A percentile compares a stretch with the other conserved stretches of the same genome.
These are phyloP conservation scores for Trypanosoma conorhini DNA, from an alignment of 208 protist genomes.

Conservation along the genomic window DNA sequence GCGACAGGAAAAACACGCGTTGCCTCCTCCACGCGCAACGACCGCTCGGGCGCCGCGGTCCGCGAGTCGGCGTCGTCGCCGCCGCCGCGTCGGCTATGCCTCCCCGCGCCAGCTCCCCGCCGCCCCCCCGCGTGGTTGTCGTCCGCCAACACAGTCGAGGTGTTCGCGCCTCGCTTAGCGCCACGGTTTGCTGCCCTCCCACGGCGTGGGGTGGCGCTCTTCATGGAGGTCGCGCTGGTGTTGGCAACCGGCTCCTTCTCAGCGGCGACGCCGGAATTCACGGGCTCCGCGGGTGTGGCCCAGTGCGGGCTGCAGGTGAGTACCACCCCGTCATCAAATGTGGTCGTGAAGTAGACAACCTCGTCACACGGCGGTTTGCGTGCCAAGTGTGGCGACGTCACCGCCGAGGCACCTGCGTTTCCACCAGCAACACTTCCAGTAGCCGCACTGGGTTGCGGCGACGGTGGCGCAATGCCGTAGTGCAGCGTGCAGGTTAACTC, in stretches of 20 bases:
- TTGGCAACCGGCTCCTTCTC: neutral
- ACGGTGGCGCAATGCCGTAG: constrained; percentile 36
- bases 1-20: constrained; percentile 21
- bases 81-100: constrained; percentile 4
- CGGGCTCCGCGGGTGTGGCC: neutral
- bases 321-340: constrained; percentile 75
- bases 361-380: constrained; percentile 11
- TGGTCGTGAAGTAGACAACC: constrained; percentile 40
- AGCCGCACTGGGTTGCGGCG: neutral
- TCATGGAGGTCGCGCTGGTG: neutral
- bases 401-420: neutral
- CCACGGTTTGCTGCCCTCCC: neutral
- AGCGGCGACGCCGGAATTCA: neutral
- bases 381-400: neutral
- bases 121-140: neutral
- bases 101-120: neutral
- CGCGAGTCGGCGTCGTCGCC: neutral
- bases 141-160: neutral
- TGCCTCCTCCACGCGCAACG: neutral
- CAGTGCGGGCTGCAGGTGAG: constrained; percentile 49
- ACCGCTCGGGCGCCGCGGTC: neutral
- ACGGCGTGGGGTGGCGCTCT: neutral
- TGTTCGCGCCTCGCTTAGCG: neutral
- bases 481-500: constrained; percentile 74
- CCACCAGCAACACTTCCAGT: neutral